Base-by-base conservation (phyloP, 2,329 filamentous ascomycete genomes). In the Calonectria pauciramosa region DNA sequence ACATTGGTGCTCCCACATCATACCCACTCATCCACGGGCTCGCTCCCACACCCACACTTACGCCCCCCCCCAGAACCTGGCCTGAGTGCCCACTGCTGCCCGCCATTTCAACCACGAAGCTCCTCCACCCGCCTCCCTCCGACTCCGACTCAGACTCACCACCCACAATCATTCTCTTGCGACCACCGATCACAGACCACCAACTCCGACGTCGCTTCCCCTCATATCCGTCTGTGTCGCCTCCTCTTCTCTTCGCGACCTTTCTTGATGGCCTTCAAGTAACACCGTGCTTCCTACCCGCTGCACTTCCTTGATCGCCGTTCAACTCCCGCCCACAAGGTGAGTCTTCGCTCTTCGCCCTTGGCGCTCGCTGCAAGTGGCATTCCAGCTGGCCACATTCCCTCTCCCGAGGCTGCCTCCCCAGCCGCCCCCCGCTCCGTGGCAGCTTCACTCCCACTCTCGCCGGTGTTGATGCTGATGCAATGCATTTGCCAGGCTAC, bases 31-130 rank as follows among this genome's bases (percentile, higher is more conserved):
- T 52, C 54, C 54, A 28, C 59, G 51, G 30, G 44, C 36, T 56
- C 41, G 51, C 66, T 51, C 68, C 68, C 67, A 68, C 76, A 54
- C 75, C 71, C 54, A 34, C 60, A 36, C 64, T 47, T 18, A 51
- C 63, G 64, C 69, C 66, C 56, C 75, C 63, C 74, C 73, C 65
- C 71, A 75, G 72, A 76, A 72, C 72, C 74, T 80, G 70, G 64
- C 71, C 65, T 73, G 72, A 72, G 77, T 78, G 68, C 20, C 56
- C 68, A 44, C 68, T 70, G 76, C 68, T 70, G 76, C 79, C 79
- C 77, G 69, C 79, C 79, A 80, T 81, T 81, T 81, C 79, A 78
- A 78, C 77, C 79, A 77, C 74, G 56, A 76, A 78, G 76, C 76
- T 65, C 75, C 73, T 77, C 72, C 77, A 56, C 77, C 74, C 75